Percentiles rank a stretch among this genome's conserved stretches.
phyloP scores from a whole-genome alignment of 352 stramenopile genomes.

The Globisporangium barbulae region DNA sequence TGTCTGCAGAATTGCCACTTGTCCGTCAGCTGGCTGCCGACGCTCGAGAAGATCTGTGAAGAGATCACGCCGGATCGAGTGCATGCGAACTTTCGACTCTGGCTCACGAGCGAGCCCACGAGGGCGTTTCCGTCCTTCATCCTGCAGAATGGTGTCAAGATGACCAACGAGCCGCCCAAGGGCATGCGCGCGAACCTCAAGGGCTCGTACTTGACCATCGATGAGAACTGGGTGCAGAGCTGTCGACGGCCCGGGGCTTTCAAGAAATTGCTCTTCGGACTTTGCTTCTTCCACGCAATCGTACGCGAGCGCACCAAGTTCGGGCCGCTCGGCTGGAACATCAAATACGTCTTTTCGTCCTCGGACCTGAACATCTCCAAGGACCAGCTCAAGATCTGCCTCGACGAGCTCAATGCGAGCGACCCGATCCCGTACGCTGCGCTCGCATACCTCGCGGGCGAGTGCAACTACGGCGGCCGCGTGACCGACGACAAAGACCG shows the following conservation, averaged over 20 bases:
- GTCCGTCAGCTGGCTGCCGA: slow-evolving; percentile 93
- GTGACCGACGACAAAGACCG: slow-evolving; percentile 95
- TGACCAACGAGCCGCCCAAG: slow-evolving; percentile 95
- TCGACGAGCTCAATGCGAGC: slow-evolving; percentile 58
- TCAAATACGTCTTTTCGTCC: slow-evolving; percentile 87
- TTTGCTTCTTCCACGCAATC: slow-evolving; percentile 93
- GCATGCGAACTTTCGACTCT: slow-evolving; percentile 91
- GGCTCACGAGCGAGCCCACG: slow-evolving; percentile 94
- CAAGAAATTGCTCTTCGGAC: slow-evolving; percentile 81
- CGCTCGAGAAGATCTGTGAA: slow-evolving; percentile 92
- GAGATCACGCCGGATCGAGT: slow-evolving; percentile 91
- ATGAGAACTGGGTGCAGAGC: slow-evolving; percentile 68
- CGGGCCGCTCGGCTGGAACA: slow-evolving; percentile 84
- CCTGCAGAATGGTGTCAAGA: slow-evolving; percentile 93
- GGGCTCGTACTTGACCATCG: slow-evolving; percentile 86
- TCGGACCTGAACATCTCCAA: slow-evolving; percentile 85
- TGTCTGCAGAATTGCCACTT: slow-evolving; percentile 96
- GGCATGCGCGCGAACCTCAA: slow-evolving; percentile 94
- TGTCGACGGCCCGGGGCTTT: slow-evolving; percentile 62
- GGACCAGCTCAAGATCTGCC: slow-evolving; percentile 81
- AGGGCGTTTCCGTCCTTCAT: slow-evolving; percentile 92
- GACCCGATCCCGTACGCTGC: slow-evolving; percentile 89
- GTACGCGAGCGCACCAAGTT: slow-evolving; percentile 87
- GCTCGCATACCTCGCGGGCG: slow-evolving; percentile 88
- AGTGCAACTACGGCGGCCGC: slow-evolving; percentile 95